These are phyloP conservation scores for Colletotrichum neosansevieriae DNA, from an alignment of 2,329 filamentous ascomycete genomes.

Conservation along the genomic window DNA sequence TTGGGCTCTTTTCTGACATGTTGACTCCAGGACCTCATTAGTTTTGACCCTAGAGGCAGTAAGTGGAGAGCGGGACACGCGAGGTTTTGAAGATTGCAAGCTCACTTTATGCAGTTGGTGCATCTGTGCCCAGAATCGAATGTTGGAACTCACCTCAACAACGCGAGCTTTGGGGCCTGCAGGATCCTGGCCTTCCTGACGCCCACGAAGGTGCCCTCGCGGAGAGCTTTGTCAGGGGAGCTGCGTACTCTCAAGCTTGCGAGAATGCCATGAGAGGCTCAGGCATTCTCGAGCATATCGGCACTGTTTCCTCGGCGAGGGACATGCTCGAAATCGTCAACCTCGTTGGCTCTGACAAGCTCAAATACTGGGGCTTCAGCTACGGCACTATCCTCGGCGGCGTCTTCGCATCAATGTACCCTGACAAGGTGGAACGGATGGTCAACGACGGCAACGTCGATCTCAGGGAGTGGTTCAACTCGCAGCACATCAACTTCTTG, in stretches of 20 bases:
- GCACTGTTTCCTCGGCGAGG: slow-evolving; percentile 58
- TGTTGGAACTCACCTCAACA: slow-evolving; percentile 61
- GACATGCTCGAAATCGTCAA: slow-evolving; percentile 62
- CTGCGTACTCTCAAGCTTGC: slow-evolving; percentile 57
- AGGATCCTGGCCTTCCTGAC: slow-evolving; percentile 59
- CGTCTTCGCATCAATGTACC: slow-evolving; percentile 64
- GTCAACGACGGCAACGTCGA: slow-evolving; percentile 67
- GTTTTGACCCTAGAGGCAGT: slow-evolving; percentile 64
- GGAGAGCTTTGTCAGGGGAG: slow-evolving; percentile 58
- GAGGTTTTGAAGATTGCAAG: background rate
- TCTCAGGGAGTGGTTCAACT: slow-evolving; percentile 66
- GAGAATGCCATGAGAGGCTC: slow-evolving; percentile 53
- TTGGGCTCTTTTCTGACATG: background rate
- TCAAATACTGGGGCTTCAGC: slow-evolving; percentile 67
- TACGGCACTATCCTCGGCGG: slow-evolving; percentile 66
- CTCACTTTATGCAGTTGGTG: slow-evolving; percentile 51
- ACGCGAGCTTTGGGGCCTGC: slow-evolving; percentile 56
- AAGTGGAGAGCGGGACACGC: slow-evolving; percentile 27
- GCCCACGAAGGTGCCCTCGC: slow-evolving; percentile 59
- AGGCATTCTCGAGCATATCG: slow-evolving; percentile 54
- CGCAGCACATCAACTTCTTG: slow-evolving; percentile 60
- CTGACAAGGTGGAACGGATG: slow-evolving; percentile 62
- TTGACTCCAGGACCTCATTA: slow-evolving; percentile 58
- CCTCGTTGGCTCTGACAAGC: slow-evolving; percentile 55
- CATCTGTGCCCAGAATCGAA: slow-evolving; percentile 62